Percentiles rank a stretch among this genome's conserved stretches.
These are phyloP conservation scores for Dissophora ornata DNA, from an alignment of 192 early-diverging fungal species.

Conservation along the genomic window DNA sequence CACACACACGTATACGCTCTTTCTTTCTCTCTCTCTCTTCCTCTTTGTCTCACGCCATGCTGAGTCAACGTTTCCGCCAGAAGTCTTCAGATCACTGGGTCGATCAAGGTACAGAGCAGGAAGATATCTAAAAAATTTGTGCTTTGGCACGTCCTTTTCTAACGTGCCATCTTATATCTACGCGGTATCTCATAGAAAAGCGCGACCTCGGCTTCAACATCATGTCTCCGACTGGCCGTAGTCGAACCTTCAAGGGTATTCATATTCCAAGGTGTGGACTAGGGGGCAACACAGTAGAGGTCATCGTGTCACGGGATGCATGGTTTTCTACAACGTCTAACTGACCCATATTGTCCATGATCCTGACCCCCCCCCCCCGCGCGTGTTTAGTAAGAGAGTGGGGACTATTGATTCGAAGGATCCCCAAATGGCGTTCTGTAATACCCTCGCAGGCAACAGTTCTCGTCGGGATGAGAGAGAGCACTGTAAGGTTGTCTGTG, in stretches of 20 bases:
- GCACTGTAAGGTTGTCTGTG: no score
- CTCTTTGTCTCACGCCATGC: constrained; percentile 6
- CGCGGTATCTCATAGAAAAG: background rate
- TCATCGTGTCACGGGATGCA: no score
- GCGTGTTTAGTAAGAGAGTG: background rate
- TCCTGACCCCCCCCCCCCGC: background rate
- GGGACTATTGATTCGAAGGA: background rate
- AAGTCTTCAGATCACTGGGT: constrained; percentile 18
- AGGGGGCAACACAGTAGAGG: no score
- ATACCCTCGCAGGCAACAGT: constrained; percentile 9
- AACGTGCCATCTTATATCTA: background rate
- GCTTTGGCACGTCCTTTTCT: background rate
- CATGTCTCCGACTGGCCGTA: constrained; percentile 42
- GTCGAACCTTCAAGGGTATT: constrained; percentile 33
- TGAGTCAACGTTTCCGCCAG: constrained; percentile 17
- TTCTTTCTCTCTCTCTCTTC: background rate
- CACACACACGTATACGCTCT: no score
- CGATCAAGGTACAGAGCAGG: constrained; percentile 2
- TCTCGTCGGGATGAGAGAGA: background rate
- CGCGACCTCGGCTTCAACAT: constrained; percentile 34
- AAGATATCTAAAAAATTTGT: no score
- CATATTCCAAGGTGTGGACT: background rate
- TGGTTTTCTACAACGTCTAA: no score
- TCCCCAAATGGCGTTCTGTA: constrained; percentile 1
- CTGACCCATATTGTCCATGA: background rate